These are phyloP conservation scores for Vitis hybrid DNA, from an alignment of 177 flowering plant species.

Conservation along the genomic window DNA sequence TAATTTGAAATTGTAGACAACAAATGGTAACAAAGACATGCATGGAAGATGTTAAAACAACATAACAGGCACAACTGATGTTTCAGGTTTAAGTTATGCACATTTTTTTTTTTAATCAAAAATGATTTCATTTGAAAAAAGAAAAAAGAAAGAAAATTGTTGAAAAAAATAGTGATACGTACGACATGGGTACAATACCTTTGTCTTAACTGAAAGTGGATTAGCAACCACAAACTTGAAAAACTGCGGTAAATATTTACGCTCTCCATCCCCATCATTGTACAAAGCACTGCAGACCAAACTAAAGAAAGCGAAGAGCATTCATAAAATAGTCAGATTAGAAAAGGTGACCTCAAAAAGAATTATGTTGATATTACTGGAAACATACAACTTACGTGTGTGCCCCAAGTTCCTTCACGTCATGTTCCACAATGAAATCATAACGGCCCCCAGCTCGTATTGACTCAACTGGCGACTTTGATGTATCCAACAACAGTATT, in stretches of 20 bases:
- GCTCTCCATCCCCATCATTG: constrained; percentile 86
- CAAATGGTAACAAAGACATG: neutral
- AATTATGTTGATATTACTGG: neutral
- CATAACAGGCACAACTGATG: neutral
- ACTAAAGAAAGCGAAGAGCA: constrained; percentile 32
- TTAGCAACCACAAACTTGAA: constrained; percentile 94
- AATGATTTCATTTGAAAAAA: neutral
- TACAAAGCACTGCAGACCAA: constrained; percentile 92
- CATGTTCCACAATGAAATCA: constrained; percentile 98
- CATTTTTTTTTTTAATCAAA: neutral
- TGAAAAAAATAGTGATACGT: neutral
- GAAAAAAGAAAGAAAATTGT: neutral
- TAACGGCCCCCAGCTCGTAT: constrained; percentile 95
- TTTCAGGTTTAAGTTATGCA: neutral
- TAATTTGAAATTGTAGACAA: neutral
- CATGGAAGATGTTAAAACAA: neutral
- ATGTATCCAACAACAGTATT: constrained; percentile 78
- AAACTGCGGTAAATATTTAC: constrained; percentile 96
- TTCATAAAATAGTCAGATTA: constrained; percentile 4
- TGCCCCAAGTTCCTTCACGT: constrained; percentile 96
- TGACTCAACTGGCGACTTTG: constrained; percentile 89
- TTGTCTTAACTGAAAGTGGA: constrained; percentile 96
- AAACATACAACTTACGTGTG: constrained; percentile 64
- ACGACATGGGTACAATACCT: constrained; percentile 47
- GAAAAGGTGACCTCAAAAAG: neutral